Conservation (phyloP, 2,329 filamentous ascomycete species). For the Pseudocercospora eumusae region DNA sequence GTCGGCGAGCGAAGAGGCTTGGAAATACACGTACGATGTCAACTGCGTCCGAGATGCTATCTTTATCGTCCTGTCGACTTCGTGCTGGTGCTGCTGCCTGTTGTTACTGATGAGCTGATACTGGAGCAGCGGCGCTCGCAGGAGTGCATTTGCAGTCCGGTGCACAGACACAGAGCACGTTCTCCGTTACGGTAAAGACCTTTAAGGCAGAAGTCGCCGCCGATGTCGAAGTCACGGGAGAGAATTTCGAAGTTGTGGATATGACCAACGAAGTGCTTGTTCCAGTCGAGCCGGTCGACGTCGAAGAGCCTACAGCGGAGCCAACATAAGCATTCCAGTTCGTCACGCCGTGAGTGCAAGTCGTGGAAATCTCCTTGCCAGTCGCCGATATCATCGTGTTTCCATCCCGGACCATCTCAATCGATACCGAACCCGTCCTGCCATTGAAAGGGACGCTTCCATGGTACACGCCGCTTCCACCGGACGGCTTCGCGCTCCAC, state of each 20-base stretch:
- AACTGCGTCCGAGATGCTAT: background rate
- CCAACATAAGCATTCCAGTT: conserved; percentile 33
- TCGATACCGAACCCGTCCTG: conserved; percentile 43
- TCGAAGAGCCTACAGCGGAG: conserved; percentile 5
- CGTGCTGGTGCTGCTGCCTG: background rate
- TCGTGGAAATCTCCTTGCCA: conserved; percentile 43
- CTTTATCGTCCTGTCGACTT: background rate
- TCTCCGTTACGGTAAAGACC: conserved; percentile 19
- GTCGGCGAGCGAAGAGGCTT: too few species aligned
- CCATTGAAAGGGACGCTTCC: conserved; percentile 41
- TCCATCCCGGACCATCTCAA: conserved; percentile 40
- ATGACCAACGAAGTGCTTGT: conserved; percentile 11
- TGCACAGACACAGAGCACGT: conserved; percentile 15
- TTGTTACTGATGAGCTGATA: too few species aligned
- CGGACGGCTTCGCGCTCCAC: conserved; percentile 17
- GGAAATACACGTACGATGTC: too few species aligned
- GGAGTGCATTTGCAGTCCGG: conserved; percentile 14
- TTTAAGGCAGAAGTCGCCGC: conserved; percentile 13
- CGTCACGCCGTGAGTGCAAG: conserved; percentile 24
- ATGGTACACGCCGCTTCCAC: conserved; percentile 24
- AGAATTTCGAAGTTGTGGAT: conserved; percentile 6
- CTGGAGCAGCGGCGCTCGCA: conserved; percentile 1
- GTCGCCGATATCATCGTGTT: conserved; percentile 33
- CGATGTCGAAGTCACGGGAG: background rate
- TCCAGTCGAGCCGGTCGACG: conserved; percentile 2